Evolutionary conservation across 768 basidiomycete species (phyloP), one percentile per base, ranked within the genome.

Genomic region (Pleurotus sapidus): DNA sequence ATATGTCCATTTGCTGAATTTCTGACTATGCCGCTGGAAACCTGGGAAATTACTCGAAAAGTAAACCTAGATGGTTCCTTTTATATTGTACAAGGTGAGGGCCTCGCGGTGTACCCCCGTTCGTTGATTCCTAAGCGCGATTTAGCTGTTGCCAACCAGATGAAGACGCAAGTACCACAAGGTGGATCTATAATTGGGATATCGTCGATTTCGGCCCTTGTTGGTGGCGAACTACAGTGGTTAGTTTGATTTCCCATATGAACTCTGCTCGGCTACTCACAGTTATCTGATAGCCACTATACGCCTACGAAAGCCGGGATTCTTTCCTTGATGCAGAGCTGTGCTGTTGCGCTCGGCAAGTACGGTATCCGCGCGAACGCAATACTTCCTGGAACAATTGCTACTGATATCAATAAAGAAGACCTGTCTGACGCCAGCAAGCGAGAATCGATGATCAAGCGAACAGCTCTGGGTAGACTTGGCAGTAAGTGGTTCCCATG

Each of bases 231-330:
- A 60, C 72, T 83, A 56, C 89, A 91, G 71, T 83, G 81, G 81
- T 83, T 60, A 53, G 72, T 60, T 48, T 34, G 30, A 23, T 24
- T 24, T 11, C n/a, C 14, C 12, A 14, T 12, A 34, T 15, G 20
- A 24, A 25, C 37, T 46, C 42, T 40, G 24, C 58, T 49, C 43
- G 25, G 42, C 25, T 40, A 46, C 48, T 51, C 20, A 27, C 40
- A 37, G 6, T 49, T 40, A 5, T 20, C 17, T 40, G 54, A 1
- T 59, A 84, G 83, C 51, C 88, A 90, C 65, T 92, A 91, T 63
- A 89, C 87, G 2, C 88, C 89, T 4, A 91, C 90, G 4, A 90
- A 92, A 65, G 90, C 90, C 2, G 88, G 86, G 1, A 83, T 91
- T 51, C 79, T 88, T 45, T 87, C 84, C 25, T 70, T 92, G 61